These are phyloP conservation scores for Coleophoma eucalyptorum DNA, from an alignment of 2,329 filamentous ascomycete species.

Conservation along the genomic window DNA sequence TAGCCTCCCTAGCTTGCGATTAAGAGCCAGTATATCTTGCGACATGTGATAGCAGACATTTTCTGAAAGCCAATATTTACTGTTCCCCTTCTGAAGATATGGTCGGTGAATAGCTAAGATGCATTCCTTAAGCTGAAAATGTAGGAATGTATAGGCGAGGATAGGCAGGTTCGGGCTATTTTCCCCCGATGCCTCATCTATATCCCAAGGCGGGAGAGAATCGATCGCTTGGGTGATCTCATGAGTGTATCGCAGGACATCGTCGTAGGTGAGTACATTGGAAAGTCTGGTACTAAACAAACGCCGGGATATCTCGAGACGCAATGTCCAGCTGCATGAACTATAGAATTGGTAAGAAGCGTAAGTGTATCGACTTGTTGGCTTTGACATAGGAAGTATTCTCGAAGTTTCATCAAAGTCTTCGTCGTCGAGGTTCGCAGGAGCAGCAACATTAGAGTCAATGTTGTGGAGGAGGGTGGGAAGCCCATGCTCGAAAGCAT, in stretches of 20 bases:
- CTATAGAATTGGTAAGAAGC: constrained; percentile 57
- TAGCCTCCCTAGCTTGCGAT: constrained; percentile 56
- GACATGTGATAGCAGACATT: constrained; percentile 62
- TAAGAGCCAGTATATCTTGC: constrained; percentile 57
- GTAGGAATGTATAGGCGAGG: constrained; percentile 55
- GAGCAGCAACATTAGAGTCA: constrained; percentile 50
- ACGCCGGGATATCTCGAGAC: constrained; percentile 37
- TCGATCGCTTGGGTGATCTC: constrained; percentile 59
- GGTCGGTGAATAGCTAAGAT: constrained; percentile 59
- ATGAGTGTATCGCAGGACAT: constrained; percentile 58
- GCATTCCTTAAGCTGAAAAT: constrained; percentile 58
- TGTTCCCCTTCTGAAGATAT: constrained; percentile 55
- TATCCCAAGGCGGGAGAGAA: constrained; percentile 53
- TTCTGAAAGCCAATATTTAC: constrained; percentile 59
- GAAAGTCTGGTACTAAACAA: constrained; percentile 40
- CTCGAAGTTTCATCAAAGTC: constrained; percentile 46
- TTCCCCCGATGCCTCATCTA: constrained; percentile 22
- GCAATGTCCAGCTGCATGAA: constrained; percentile 50
- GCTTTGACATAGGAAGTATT: constrained; percentile 46
- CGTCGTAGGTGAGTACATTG: constrained; percentile 55
- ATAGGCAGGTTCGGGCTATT: constrained; percentile 47
- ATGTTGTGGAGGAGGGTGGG: constrained; percentile 55
- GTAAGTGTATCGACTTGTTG: constrained; percentile 51
- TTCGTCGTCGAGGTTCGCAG: constrained; percentile 54
- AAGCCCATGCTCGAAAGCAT: constrained; percentile 56